These are phyloP conservation scores for Corymbia citriodora DNA, from an alignment of 441 rosid genomes.

Conservation along the genomic window DNA sequence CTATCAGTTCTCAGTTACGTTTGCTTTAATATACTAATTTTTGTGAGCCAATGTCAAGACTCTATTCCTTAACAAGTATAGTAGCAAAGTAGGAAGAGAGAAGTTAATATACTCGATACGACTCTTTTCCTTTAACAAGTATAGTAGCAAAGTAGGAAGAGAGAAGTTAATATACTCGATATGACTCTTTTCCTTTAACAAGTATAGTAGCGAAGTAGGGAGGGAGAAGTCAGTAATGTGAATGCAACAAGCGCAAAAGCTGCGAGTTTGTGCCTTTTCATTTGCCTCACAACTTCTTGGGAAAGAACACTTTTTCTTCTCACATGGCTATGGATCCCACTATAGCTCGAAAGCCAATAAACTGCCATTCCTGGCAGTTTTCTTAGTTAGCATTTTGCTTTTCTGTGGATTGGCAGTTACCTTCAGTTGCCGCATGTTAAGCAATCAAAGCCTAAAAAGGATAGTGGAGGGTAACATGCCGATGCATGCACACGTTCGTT, in stretches of 20 bases:
- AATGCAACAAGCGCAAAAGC: neutral
- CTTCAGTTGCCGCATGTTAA: neutral
- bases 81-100: neutral
- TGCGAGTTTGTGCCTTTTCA: neutral
- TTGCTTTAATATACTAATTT: neutral
- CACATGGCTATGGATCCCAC: neutral
- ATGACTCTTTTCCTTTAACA: neutral
- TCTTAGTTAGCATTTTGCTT: neutral
- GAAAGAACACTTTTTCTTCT: neutral
- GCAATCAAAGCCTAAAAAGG: neutral
- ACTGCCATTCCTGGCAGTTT: constrained; percentile 1
- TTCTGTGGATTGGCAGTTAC: constrained; percentile 23
- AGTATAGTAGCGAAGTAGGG: neutral
- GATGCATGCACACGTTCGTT: neutral
- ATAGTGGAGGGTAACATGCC: constrained; percentile 74
- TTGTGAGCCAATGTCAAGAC: neutral
- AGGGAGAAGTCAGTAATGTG: neutral
- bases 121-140: neutral
- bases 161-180: neutral
- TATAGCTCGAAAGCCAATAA: neutral
- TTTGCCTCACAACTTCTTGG: neutral
- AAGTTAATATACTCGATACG: neutral
- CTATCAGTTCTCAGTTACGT: neutral
- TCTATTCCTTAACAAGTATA: too few species aligned
- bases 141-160: too few species aligned